Evolutionary conservation across 2,329 filamentous ascomycete genomes (phyloP), one percentile per base, ranked within the genome.

Genomic region (Acrocalymma vagum): DNA sequence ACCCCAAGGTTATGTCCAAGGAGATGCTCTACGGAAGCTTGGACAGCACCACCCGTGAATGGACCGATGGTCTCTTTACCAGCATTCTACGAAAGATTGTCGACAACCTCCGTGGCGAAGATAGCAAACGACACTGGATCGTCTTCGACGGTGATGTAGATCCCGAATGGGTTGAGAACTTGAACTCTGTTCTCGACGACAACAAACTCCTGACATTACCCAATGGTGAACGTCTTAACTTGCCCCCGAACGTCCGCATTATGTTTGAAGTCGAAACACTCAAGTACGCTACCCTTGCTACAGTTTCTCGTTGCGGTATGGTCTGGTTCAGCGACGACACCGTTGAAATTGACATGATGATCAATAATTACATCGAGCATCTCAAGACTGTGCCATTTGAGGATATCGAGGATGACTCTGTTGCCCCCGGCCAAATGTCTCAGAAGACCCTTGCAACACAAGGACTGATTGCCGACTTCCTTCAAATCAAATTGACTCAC

Each of bases 301-400:
- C 94, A n/a, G 94, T 99, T 64, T 95, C 89, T 85, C 91, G 94
- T 74, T 99, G 94, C 69, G 94, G 94, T 80, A 99, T 99, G 94
- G 95, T 99, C 10, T 99, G 94, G 94, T 99, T 97, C 75, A 99
- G 91, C 66, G 93, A 96, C 61, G 95, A 99, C 64, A 97, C 92
- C 18, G 93, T 99, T 26, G 93, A 90, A 21, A 83, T 93, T 1
- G 82, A 82, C 53, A 96, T 99, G 88, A 88, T 97, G 84, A 87
- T 97, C 26, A 79, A 84, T 49, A 90, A 97, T 71, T 96, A 99
- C 62, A 82, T 99, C 36, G 84, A 94, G 46, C 85, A 86, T 30
- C 82, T 99, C 25, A 86, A 87, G 55, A 87, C 84, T 3, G 85
- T 90, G 41, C 84, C 89, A 0, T 96, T 99, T 60, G 94, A 99